Conservation (phyloP, 805 yeast genomes). For the Saccharomycopsis sp. region DNA sequence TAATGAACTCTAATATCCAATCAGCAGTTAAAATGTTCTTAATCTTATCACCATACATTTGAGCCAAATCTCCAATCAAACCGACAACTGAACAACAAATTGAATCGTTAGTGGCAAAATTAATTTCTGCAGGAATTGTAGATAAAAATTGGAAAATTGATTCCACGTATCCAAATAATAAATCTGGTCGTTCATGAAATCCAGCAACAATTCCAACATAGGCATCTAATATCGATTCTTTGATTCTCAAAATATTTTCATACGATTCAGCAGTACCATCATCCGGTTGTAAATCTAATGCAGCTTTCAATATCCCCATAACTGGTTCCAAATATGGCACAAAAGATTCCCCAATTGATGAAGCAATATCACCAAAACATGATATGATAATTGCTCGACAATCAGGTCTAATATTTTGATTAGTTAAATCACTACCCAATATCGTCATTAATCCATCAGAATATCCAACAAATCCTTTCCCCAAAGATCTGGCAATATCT, state of each 20-base stretch:
- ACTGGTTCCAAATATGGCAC: conserved; percentile 72
- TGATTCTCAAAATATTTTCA: conserved; percentile 65
- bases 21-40: conserved; percentile 57
- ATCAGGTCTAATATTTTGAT: conserved; percentile 64
- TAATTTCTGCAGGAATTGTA: conserved; percentile 50
- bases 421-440: conserved; percentile 66
- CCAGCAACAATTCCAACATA: conserved; percentile 95
- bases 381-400: conserved; percentile 83
- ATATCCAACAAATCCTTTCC: conserved; percentile 63
- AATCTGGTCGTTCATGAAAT: conserved; percentile 59
- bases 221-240: conserved; percentile 89
- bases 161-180: conserved; percentile 56
- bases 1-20: conserved; percentile 77
- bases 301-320: conserved; percentile 66
- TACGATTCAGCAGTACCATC: conserved; percentile 66
- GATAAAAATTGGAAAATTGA: conserved; percentile 67
- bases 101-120: conserved; percentile 55
- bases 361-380: conserved; percentile 93
- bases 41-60: conserved; percentile 70
- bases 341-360: conserved; percentile 75
- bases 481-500: conserved; percentile 86
- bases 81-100: conserved; percentile 84
- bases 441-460: conserved; percentile 77
- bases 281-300: conserved; percentile 55
- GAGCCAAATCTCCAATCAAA: conserved; percentile 84